Base-by-base conservation (phyloP, 805 yeast species). In the Wickerhamiella brachini region DNA sequence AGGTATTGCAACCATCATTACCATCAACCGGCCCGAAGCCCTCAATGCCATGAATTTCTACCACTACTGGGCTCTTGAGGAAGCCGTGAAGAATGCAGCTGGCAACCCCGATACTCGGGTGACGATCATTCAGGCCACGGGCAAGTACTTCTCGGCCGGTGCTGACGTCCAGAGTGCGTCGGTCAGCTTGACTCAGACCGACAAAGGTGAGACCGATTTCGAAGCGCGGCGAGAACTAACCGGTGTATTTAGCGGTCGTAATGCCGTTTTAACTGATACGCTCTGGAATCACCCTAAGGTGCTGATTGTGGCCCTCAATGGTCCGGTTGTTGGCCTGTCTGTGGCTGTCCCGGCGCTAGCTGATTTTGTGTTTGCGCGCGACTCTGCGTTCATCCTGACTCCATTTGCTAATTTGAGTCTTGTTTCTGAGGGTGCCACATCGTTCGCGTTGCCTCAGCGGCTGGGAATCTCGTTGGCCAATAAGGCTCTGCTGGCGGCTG, bases 331-430 rank as follows among this genome's bases (percentile, higher is more conserved):
- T 53, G 96, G 96, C 0, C 72, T 87, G 53, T 71, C 80, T 31
- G 79, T 89, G 2, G 87, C 88, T 0, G 65, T 87, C 49, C 80
- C 85, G 12, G 76, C 82, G n/a, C 68, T 83, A 50, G 79, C 84
- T 65, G 96, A 87, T 66, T 71, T 87, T 53, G 72, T 87, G 9
- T 86, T 85, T 62, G 81, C 82, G 13, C 76, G 73, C 57, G 69
- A 73, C 39, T 74, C 77, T 48, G 76, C 79, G 53, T 79, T 67
- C 60, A 61, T 86, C 55, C 74, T 81, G 60, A 74, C 80, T 15
- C 95, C 96, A 6, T 87, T 87, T 66, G 79, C 88, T 44, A 83
- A 81, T 62, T 73, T 87, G 57, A 94, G 95, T 1, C 74, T 87
- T 58, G 88, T 84, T 2, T 78, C 83, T 54, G 96, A 87, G 65